Evolutionary conservation across 2,329 filamentous ascomycete genomes (phyloP).

Genomic region (Talaromyces verruculosus): DNA sequence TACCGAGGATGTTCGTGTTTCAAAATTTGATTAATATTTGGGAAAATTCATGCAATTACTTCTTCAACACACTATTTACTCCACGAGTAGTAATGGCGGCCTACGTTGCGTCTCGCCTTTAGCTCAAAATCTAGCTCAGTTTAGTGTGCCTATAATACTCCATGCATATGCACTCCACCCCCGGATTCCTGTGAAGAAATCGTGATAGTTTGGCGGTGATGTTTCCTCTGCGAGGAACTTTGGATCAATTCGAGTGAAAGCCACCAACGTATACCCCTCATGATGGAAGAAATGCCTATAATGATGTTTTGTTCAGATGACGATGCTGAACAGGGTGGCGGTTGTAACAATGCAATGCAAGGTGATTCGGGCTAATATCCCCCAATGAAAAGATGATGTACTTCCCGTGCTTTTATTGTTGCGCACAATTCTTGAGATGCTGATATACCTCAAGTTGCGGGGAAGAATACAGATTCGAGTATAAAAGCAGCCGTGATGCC

Average conservation of each 20-base stretch:
- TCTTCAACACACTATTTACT: conserved; percentile 4
- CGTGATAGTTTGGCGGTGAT: neutral
- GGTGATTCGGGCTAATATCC: neutral
- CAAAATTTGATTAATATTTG: neutral
- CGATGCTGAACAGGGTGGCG: neutral
- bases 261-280: conserved; percentile 13
- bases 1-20: conserved; percentile 7
- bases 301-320: conserved; percentile 6
- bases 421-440: neutral
- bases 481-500: conserved; percentile 8
- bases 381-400: neutral
- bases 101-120: neutral
- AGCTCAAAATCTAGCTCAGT: neutral
- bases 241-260: neutral
- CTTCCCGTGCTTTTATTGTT: neutral
- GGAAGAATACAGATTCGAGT: neutral
- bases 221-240: neutral
- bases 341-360: conserved; percentile 12
- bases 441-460: neutral
- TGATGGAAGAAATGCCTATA: neutral
- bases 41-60: neutral
- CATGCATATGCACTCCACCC: conserved; percentile 1
- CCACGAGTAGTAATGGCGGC: conserved; percentile 1
- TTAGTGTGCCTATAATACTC: neutral
- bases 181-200: neutral